Conservation (phyloP, 148 eudicot genomes). For the Suaeda aralocaspica region DNA sequence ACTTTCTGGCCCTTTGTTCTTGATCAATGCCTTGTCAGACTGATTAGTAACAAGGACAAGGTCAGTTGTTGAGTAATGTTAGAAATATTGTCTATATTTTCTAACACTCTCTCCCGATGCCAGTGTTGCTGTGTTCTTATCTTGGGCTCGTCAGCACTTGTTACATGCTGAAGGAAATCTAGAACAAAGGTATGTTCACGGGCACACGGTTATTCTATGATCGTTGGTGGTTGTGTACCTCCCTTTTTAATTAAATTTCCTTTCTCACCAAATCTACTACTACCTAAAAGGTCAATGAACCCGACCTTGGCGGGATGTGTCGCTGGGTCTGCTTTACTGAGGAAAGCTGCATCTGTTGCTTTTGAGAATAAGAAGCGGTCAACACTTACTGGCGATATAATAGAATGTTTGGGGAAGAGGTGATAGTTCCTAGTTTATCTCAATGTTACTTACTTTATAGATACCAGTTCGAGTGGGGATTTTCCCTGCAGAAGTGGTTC, state of each 20-base stretch:
- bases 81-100: background rate
- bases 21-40: background rate
- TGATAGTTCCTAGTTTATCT: conserved; percentile 9
- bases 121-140: conserved; percentile 80
- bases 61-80: background rate
- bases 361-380: conserved; percentile 70
- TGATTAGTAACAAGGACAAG: background rate
- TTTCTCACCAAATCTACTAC: background rate
- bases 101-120: background rate
- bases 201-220: background rate
- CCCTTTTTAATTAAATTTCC: background rate
- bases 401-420: conserved; percentile 83
- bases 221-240: background rate
- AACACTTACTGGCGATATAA: conserved; percentile 77
- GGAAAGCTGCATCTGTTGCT: conserved; percentile 76
- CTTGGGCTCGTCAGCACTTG: conserved; percentile 71
- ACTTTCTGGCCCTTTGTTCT: background rate
- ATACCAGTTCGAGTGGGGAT: background rate
- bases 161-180: conserved; percentile 23
- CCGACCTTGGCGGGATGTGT: conserved; percentile 72
- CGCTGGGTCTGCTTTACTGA: conserved; percentile 74
- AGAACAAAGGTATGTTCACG: conserved; percentile 26
- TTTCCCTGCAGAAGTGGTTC: background rate
- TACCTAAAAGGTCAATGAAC: conserved; percentile 27
- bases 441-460: background rate